These are phyloP conservation scores for Hypsizygus ulmarius DNA, from an alignment of 1,284 basidiomycete genomes.

Conservation along the genomic window DNA sequence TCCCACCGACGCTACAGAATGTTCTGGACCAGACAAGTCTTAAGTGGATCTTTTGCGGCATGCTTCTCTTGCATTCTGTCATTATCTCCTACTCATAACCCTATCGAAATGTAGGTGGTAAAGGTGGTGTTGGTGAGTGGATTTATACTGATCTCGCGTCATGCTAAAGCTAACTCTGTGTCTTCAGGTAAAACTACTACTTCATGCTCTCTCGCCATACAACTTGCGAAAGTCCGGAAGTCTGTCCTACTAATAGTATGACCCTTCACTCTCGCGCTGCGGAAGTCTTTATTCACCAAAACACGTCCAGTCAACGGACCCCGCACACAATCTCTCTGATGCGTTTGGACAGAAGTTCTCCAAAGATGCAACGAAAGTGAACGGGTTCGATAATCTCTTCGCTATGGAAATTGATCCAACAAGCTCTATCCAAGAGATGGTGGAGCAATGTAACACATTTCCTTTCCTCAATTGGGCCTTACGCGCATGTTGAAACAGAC, in stretches of 20 bases:
- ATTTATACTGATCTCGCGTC: slow-evolving; percentile 2
- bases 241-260: slow-evolving; percentile 92
- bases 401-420: slow-evolving; percentile 99
- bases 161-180: neutral
- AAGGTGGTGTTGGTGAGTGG: slow-evolving; percentile 91
- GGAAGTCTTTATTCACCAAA: neutral
- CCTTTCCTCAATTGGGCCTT: slow-evolving; percentile 1
- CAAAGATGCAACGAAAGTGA: slow-evolving; percentile 99
- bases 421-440: slow-evolving; percentile 97
- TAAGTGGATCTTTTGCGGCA: slow-evolving; percentile 96
- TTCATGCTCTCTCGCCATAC: slow-evolving; percentile 93
- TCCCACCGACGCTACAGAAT: slow-evolving; percentile 85
- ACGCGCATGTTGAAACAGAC: neutral
- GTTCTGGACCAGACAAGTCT: slow-evolving; percentile 84
- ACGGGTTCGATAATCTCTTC: slow-evolving; percentile 94
- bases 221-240: slow-evolving; percentile 83
- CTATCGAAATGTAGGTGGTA: slow-evolving; percentile 70
- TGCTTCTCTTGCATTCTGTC: slow-evolving; percentile 30
- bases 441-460: slow-evolving; percentile 80
- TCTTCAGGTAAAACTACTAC: slow-evolving; percentile 86
- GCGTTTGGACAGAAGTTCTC: slow-evolving; percentile 99
- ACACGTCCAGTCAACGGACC: slow-evolving; percentile 84
- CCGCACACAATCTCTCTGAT: slow-evolving; percentile 98
- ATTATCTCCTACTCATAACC: slow-evolving; percentile 12
- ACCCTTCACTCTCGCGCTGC: slow-evolving; percentile 16